Percentiles rank a stretch among this genome's conserved stretches.
Conservation (phyloP, 495 filamentous ascomycete species). For the Penicillium coffeae region DNA sequence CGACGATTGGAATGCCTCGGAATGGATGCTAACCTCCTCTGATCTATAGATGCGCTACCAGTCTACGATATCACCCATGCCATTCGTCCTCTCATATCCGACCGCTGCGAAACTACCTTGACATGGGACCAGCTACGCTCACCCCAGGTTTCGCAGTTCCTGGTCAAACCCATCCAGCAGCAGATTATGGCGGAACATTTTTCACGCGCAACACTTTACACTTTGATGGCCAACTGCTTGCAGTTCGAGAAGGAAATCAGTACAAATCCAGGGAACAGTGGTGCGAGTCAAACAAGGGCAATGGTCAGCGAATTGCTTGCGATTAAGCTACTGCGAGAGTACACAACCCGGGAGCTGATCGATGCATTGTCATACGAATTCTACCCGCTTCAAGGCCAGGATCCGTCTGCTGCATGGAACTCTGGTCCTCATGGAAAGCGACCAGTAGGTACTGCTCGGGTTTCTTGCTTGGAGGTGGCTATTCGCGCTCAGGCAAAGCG, state of each 20-base stretch:
- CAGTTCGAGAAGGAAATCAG: constrained; percentile 88
- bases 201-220: constrained; percentile 80
- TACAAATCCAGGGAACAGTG: constrained; percentile 73
- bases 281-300: constrained; percentile 75
- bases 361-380: constrained; percentile 94
- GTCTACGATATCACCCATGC: constrained; percentile 88
- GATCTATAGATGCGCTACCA: constrained; percentile 60
- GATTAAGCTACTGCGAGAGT: constrained; percentile 84
- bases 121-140: constrained; percentile 95
- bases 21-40: background rate
- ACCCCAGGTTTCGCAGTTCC: constrained; percentile 90
- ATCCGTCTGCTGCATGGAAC: constrained; percentile 37
- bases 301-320: constrained; percentile 89
- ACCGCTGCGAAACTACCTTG: constrained; percentile 83
- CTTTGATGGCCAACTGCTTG: constrained; percentile 85
- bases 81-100: constrained; percentile 74
- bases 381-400: constrained; percentile 78
- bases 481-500: constrained; percentile 87
- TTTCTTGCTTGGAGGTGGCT: constrained; percentile 85
- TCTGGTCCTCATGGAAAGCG: constrained; percentile 28
- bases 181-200: constrained; percentile 77
- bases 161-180: constrained; percentile 87
- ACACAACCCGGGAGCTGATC: constrained; percentile 78
- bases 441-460: constrained; percentile 58
- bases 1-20: background rate